Percentiles rank a stretch among this genome's conserved stretches.
Evolutionary conservation across 306 rosid species (phyloP).

Genomic region (Citrullus colocynthis): DNA sequence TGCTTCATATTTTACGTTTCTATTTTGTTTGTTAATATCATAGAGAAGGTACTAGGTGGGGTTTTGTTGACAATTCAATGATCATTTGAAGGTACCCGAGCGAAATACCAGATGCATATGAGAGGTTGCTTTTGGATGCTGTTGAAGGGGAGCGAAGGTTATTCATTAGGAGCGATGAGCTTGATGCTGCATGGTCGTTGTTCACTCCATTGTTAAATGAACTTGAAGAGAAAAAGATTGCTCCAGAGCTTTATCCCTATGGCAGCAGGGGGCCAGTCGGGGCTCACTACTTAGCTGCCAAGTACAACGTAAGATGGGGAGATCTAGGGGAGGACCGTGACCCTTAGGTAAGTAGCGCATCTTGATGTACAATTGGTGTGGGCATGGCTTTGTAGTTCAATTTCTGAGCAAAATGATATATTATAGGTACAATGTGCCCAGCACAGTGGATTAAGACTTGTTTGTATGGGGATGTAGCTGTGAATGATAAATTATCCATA

Average conservation of each 20-base stretch:
- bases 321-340: constrained; percentile 43
- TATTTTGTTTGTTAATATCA: background rate
- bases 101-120: constrained; percentile 94
- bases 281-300: constrained; percentile 88
- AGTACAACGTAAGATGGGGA: constrained; percentile 86
- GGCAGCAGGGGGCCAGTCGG: constrained; percentile 98
- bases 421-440: background rate
- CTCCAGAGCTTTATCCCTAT: constrained; percentile 86
- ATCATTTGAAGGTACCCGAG: constrained; percentile 52
- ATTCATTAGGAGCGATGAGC: constrained; percentile 95
- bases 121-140: constrained; percentile 84
- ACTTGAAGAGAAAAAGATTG: constrained; percentile 72
- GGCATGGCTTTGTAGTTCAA: background rate
- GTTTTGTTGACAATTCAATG: constrained; percentile 6
- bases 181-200: constrained; percentile 85
- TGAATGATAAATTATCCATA: background rate
- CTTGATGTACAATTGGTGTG: background rate
- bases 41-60: background rate
- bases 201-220: constrained; percentile 87
- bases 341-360: constrained; percentile 4
- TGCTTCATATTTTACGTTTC: background rate
- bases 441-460: background rate
- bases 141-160: constrained; percentile 86
- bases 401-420: background rate
- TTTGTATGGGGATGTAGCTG: background rate